Evolutionary conservation across 176 grass and related monocot genomes (phyloP).

Genomic region (Urochloa ruziziensis): DNA sequence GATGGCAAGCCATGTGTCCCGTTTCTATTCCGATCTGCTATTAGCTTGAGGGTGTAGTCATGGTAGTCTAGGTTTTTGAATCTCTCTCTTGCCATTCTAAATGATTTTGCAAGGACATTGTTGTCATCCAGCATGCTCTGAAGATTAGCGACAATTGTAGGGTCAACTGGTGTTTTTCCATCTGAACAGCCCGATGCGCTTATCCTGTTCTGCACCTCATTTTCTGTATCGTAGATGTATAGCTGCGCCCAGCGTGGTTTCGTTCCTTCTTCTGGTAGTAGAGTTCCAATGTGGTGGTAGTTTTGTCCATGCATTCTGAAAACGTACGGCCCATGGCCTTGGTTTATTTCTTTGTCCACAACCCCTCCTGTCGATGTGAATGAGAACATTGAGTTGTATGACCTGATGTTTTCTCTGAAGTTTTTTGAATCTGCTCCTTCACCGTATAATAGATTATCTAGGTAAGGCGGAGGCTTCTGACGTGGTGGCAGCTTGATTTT

Average conservation of each 20-base stretch:
- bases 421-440: not conserved
- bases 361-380: not conserved
- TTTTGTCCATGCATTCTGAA: not conserved
- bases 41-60: not conserved
- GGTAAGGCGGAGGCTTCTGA: not conserved
- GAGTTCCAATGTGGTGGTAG: not conserved
- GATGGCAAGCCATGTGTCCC: conserved; percentile 5
- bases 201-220: conserved; percentile 20
- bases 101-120: conserved; percentile 24
- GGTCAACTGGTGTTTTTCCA: not conserved
- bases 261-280: not conserved
- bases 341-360: not conserved
- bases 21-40: too few relatives aligned
- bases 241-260: conserved; percentile 3
- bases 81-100: conserved; percentile 34
- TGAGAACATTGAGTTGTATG: conserved; percentile 27
- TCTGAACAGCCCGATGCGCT: not conserved
- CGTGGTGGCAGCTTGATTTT: not conserved
- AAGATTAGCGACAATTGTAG: not conserved
- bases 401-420: not conserved
- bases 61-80: conserved; percentile 17
- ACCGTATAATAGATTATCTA: not conserved
- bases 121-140: conserved; percentile 5
- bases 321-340: not conserved
- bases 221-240: not conserved